Evolutionary conservation across 202 grass and related monocot genomes (phyloP), one percentile per base, ranked within the genome.

Genomic region (Zizania palustris): DNA sequence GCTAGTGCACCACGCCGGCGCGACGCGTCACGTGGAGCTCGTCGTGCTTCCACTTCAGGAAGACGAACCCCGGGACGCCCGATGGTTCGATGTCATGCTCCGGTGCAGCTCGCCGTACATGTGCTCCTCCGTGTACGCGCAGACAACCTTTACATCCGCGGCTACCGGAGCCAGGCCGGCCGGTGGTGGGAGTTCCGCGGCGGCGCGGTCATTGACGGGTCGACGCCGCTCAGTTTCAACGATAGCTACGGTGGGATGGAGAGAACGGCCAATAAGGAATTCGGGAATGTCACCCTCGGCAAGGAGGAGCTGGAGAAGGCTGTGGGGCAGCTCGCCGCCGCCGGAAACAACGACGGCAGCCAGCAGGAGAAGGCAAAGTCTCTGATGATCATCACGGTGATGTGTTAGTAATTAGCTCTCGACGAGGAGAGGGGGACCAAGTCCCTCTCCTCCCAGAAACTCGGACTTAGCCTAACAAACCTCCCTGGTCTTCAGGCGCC

Each of bases 61-160:
- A 61, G 14, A 11, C 3, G 69, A 68, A 10, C 19, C 83, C 11
- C 1, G 21, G 53, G 37, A 54, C 21, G 69, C 83, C 0, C 76
- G 36, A 22, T 80, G 69, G 76, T 62, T 74, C 21, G 11, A 54
- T 19, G 69, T 80, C 69, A 41, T 7, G 69, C 83, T 85, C 60
- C 19, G 60, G 15, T 50, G 50, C 35, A 15, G 82, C 61, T 42
- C 75, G 3, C 45, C 28, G 28, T 28, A 28, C 28, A 28, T 28
- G 11, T 49, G 13, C 34, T 85, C n/a, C 69, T 74, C 40, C 60
- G 51, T 3, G 16, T 85, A 53, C 54, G 83, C 2, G 45, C 75
- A 6, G 83, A 85, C 62, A 74, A 74, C 75, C 69, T 85, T 51
- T 80, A 67, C 61, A 37, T 85, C 40, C 67, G 19, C 50, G 61